Evolutionary conservation across 176 grass and related monocot genomes (phyloP), one percentile per base, ranked within the genome.

Genomic region (Lolium perenne): DNA sequence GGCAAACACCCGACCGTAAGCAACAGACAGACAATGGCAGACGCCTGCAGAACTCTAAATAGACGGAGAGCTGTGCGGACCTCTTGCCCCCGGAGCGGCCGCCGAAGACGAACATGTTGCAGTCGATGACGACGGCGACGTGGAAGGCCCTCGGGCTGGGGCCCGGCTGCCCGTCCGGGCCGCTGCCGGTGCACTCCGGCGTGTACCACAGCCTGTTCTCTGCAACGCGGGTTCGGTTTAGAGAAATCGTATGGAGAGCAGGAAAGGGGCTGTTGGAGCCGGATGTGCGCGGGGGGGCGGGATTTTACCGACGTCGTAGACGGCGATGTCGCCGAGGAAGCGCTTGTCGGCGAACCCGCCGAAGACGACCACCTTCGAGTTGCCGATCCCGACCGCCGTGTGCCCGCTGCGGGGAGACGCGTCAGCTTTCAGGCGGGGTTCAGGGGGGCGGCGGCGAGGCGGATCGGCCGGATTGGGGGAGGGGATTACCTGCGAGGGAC

Each of bases 201-300:
- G 93, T 91, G 75, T 92, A 98, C 93, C 96, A 95, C 38, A 98
- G 83, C 79, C 73, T 91, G 84, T 95, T 98, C 76, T 98, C 93
- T 98, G 86, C 80, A 62, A 64, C 67, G 64, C 10, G 46, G 21
- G 74, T 54, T 45, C 32, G 64, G 74, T 45, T 62, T 63, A 72
- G 26, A 29, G 26, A 29, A 29, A 17, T 29, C 47, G 15, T 49
- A 0, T 49, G 72, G 14, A 16, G 4, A 65, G 10, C 45, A 46
- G 12, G 6, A 0, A 43, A 43, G 69, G 40, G 69, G 0, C 10
- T 12, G 70, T 5, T 0, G 70, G 8, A n/a, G 12, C 4, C 5
- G 21, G 43, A 5, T 14, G 6, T 17, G 29, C 5, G 68, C 10
- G 40, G 21, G 45, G 71, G 1, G 5, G 35, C 38, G 48, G 25